phyloP scores from a whole-genome alignment of 140 eudicot species.

The Bidens hawaiensis region DNA sequence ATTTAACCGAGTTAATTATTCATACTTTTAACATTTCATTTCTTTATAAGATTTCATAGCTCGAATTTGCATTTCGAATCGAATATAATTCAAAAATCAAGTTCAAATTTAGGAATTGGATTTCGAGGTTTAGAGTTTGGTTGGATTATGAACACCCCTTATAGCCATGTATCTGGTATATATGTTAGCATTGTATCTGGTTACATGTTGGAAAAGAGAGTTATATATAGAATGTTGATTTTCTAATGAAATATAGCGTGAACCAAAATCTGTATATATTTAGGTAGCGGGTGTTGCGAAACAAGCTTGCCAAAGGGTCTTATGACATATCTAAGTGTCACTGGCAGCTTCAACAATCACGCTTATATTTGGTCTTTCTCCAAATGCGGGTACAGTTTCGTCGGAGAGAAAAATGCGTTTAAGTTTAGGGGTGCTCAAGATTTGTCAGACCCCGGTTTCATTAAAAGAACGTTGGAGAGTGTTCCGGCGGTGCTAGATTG shows the following conservation, averaged over 20 bases:
- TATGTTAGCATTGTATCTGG: too few species aligned
- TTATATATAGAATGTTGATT: background rate
- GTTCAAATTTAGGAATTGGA: too few species aligned
- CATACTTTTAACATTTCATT: too few species aligned
- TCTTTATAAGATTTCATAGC: too few species aligned
- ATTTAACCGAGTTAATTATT: too few species aligned
- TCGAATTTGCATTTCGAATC: too few species aligned
- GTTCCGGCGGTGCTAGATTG: conserved; percentile 28
- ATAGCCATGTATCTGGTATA: too few species aligned
- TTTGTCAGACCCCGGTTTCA: background rate
- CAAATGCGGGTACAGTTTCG: conserved; percentile 31
- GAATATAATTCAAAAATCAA: too few species aligned
- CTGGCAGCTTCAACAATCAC: background rate
- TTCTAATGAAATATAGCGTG: background rate
- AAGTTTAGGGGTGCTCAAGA: conserved; percentile 21
- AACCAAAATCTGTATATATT: background rate
- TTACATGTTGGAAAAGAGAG: too few species aligned
- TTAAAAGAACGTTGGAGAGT: background rate
- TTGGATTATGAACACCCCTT: too few species aligned
- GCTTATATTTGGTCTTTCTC: conserved; percentile 4
- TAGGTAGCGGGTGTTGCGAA: conserved; percentile 30
- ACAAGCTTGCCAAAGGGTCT: conserved; percentile 25
- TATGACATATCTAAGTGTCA: background rate
- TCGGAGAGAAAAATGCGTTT: conserved; percentile 22
- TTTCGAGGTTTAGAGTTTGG: too few species aligned